Evolutionary conservation across 345 rosid genomes (phyloP).

Genomic region (Melaleuca quinquenervia): DNA sequence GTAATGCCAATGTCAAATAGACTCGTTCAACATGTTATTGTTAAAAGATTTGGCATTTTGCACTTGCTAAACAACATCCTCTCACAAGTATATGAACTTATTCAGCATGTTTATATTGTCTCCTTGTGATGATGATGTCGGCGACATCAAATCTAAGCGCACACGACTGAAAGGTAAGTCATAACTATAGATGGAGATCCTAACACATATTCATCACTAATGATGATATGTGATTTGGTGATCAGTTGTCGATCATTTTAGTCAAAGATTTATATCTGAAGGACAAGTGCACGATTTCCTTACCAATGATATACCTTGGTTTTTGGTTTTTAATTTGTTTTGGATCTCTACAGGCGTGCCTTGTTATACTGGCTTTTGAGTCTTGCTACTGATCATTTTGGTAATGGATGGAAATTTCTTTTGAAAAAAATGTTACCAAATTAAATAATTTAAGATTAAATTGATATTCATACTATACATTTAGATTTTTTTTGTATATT

Average conservation of each 20-base stretch:
- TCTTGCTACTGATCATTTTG: not conserved
- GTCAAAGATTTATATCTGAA: fast-evolving
- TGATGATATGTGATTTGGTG: too few species aligned
- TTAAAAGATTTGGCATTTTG: not conserved
- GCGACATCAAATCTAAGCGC: not conserved
- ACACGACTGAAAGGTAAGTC: fast-evolving
- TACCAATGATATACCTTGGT: too few species aligned
- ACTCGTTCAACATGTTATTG: too few species aligned
- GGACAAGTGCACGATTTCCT: fast-evolving
- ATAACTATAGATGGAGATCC: too few species aligned
- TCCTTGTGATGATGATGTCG: fast-evolving
- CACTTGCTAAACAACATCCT: not conserved
- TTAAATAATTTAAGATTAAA: not conserved
- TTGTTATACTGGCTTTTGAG: fast-evolving
- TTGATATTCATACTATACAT: fast-evolving
- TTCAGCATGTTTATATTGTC: not conserved
- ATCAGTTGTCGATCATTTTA: fast-evolving
- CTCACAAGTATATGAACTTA: not conserved
- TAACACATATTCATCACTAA: fast-evolving
- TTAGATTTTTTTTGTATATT: not conserved
- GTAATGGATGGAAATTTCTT: too few species aligned
- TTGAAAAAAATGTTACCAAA: not conserved
- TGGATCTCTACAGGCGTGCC: fast-evolving
- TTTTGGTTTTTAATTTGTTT: too few species aligned
- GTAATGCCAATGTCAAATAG: fast-evolving